A percentile compares a stretch with the other conserved stretches of the same genome.
Conservation (phyloP, 2,329 filamentous ascomycete genomes). For the Talaromyces sp. region DNA sequence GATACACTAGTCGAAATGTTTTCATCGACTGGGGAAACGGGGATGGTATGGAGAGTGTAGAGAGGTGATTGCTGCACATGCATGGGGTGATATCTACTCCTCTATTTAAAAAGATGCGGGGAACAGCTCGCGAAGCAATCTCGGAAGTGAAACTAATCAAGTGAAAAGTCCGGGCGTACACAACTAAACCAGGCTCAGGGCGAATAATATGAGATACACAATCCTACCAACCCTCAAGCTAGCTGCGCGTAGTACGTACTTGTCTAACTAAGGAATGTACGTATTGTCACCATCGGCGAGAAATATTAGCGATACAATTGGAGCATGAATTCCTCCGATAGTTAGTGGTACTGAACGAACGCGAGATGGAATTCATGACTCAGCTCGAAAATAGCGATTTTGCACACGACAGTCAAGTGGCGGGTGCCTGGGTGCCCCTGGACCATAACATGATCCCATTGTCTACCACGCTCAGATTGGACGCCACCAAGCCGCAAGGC, state of each 20-base stretch:
- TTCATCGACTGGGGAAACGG: not conserved
- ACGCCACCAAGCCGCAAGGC: slow-evolving; percentile 10
- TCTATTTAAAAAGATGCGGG: not conserved
- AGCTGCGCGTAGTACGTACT: not conserved
- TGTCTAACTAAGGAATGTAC: not conserved
- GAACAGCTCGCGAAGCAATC: not conserved
- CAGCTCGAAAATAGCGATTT: not conserved
- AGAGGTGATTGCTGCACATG: not conserved
- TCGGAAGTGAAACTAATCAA: not conserved
- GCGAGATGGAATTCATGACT: not conserved
- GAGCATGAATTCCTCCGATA: slow-evolving; percentile 1
- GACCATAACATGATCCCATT: not conserved
- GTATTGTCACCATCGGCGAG: not conserved
- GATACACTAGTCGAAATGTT: not conserved
- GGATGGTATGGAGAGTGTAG: not conserved
- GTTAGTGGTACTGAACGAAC: not conserved
- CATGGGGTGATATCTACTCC: not conserved
- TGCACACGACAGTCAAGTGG: not conserved
- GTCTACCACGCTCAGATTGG: not conserved
- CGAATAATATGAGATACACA: not conserved
- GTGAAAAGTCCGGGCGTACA: not conserved
- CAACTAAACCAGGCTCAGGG: not conserved
- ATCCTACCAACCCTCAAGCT: not conserved
- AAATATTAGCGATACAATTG: not conserved
- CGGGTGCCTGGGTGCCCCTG: slow-evolving; percentile 1